These are phyloP conservation scores for Madurella mycetomatis DNA, from an alignment of 2,329 filamentous ascomycete genomes.

Conservation along the genomic window DNA sequence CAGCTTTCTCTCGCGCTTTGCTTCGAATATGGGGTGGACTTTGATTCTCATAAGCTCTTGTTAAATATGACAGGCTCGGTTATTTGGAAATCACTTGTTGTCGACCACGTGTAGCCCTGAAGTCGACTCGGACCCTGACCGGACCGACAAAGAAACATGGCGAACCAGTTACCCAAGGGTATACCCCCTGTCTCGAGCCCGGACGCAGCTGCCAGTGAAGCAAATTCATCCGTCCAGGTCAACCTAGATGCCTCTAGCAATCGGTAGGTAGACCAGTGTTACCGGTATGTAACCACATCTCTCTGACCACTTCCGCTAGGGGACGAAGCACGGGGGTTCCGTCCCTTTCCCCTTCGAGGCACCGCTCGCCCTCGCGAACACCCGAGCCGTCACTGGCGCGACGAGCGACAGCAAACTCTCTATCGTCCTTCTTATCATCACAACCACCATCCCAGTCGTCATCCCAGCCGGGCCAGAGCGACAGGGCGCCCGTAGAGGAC, in stretches of 20 bases:
- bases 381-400: constrained; percentile 11
- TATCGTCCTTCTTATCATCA: constrained; percentile 13
- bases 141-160: constrained; percentile 8
- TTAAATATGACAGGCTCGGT: constrained; percentile 2
- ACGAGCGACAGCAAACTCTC: constrained; percentile 17
- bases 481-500: constrained; percentile 16
- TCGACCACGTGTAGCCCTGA: neutral
- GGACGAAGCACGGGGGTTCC: constrained; percentile 4
- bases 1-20: neutral
- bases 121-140: neutral
- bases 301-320: constrained; percentile 2
- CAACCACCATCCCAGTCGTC: constrained; percentile 5
- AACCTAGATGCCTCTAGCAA: constrained; percentile 22
- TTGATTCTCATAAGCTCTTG: neutral
- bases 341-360: constrained; percentile 11
- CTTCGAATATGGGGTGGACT: neutral
- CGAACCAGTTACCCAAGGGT: constrained; percentile 4
- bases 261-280: constrained; percentile 13
- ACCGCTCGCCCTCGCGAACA: constrained; percentile 14
- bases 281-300: neutral
- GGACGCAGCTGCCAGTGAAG: constrained; percentile 19
- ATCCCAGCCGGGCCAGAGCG: constrained; percentile 5
- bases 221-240: constrained; percentile 23
- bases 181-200: constrained; percentile 11
- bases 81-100: neutral